Percentiles rank a stretch among this genome's conserved stretches.
Conservation (phyloP, 495 filamentous ascomycete genomes). For the Opeltia flavorubescens region DNA sequence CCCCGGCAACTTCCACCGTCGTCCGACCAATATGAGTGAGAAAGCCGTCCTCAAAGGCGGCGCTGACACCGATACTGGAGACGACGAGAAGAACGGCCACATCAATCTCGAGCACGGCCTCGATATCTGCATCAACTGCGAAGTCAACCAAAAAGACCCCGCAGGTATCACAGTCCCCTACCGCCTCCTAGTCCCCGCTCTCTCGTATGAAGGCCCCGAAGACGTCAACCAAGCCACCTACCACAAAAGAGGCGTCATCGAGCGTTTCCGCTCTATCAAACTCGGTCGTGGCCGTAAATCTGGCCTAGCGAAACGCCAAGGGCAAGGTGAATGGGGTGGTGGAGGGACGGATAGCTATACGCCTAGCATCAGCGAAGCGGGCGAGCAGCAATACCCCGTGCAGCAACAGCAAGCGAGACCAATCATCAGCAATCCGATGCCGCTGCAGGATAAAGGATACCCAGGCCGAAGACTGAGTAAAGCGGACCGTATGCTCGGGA, state of each 20-base stretch:
- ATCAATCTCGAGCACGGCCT: constrained; percentile 66
- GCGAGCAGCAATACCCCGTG: neutral
- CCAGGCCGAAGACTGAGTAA: constrained; percentile 8
- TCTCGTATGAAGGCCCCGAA: constrained; percentile 38
- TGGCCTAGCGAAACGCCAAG: constrained; percentile 8
- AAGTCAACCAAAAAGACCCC: constrained; percentile 72
- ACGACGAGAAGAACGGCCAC: constrained; percentile 16
- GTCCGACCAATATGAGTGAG: constrained; percentile 52
- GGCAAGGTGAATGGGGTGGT: constrained; percentile 11
- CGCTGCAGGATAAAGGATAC: neutral
- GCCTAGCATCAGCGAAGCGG: constrained; percentile 8
- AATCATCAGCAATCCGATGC: neutral
- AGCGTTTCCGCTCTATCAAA: constrained; percentile 10
- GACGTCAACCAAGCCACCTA: constrained; percentile 17
- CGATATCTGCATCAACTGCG: constrained; percentile 73
- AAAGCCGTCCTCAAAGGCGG: constrained; percentile 38
- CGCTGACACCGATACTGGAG: constrained; percentile 6
- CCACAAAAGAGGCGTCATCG: constrained; percentile 7
- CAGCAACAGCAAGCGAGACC: neutral
- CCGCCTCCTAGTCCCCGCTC: constrained; percentile 65
- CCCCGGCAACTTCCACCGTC: constrained; percentile 49
- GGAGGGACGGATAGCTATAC: constrained; percentile 8
- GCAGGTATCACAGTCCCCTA: constrained; percentile 82
- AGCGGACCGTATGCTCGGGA: constrained; percentile 12
- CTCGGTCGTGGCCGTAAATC: constrained; percentile 3